These are phyloP conservation scores for Rhodomyrtus tomentosa DNA, from an alignment of 345 rosid species.

Conservation along the genomic window DNA sequence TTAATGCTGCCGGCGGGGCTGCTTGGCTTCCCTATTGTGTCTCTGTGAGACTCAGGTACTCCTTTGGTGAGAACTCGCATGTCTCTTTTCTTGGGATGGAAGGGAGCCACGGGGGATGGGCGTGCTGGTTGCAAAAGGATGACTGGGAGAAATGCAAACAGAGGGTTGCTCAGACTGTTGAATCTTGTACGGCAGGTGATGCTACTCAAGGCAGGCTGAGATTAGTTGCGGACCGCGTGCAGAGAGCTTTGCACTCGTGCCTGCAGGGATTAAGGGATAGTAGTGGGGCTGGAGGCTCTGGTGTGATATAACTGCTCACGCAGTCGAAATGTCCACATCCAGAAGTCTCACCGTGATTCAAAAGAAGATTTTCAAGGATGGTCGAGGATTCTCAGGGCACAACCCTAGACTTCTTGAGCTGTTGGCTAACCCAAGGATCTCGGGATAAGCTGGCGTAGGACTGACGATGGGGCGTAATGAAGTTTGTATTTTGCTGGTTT, in stretches of 20 bases:
- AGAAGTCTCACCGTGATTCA: neutral
- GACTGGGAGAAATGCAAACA: conserved; percentile 97
- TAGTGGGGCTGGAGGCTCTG: conserved; percentile 15
- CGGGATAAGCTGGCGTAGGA: neutral
- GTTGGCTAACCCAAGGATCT: neutral
- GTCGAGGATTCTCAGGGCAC: neutral
- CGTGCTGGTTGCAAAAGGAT: conserved; percentile 72
- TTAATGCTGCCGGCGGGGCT: conserved; percentile 95
- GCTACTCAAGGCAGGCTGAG: conserved; percentile 61
- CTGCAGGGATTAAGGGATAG: conserved; percentile 74
- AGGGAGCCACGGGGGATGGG: conserved; percentile 97
- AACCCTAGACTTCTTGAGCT: neutral
- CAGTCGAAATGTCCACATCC: neutral
- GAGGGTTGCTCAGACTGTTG: conserved; percentile 60
- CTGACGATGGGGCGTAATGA: neutral
- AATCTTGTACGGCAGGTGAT: conserved; percentile 47
- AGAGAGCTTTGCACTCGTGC: conserved; percentile 48
- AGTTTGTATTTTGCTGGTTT: neutral
- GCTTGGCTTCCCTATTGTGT: conserved; percentile 98
- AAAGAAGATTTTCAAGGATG: neutral
- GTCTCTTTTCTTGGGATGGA: conserved; percentile 79
- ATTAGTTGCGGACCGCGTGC: conserved; percentile 71
- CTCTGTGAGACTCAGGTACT: conserved; percentile 72
- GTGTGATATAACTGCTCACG: neutral
- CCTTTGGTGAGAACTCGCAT: conserved; percentile 51